Percentiles rank a stretch among this genome's conserved stretches.
Conservation (phyloP, 139 green algal species). For the Eudorina sp. region DNA sequence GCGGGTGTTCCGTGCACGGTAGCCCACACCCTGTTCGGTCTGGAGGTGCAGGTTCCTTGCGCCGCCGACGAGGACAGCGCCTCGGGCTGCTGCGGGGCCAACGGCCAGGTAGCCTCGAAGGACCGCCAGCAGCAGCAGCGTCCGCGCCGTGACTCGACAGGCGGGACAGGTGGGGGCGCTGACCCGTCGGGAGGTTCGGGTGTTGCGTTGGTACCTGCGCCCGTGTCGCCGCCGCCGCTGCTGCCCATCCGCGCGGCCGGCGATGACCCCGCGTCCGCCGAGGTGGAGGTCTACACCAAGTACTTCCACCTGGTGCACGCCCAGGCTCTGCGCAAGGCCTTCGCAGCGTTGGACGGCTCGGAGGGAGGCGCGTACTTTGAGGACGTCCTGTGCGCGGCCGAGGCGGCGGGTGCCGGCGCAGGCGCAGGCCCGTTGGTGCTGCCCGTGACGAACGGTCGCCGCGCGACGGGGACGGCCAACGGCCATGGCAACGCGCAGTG, state of each 20-base stretch:
- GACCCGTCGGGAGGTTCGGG: too few species aligned
- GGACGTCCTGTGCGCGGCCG: conserved; percentile 69
- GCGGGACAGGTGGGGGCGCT: too few species aligned
- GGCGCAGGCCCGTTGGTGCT: neutral
- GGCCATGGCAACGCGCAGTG: neutral
- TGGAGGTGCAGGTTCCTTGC: conserved; percentile 72
- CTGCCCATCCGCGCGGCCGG: neutral
- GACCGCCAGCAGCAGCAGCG: conserved; percentile 3
- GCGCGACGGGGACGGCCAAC: neutral
- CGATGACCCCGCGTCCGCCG: conserved; percentile 24
- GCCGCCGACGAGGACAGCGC: conserved; percentile 35
- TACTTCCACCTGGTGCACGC: conserved; percentile 82
- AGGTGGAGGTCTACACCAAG: conserved; percentile 81
- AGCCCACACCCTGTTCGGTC: conserved; percentile 77
- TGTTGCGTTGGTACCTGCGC: too few species aligned
- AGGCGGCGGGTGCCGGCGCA: conserved; percentile 32
- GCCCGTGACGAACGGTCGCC: neutral
- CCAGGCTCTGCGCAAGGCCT: conserved; percentile 62
- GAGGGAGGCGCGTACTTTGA: conserved; percentile 63
- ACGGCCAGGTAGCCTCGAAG: neutral
- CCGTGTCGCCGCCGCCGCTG: neutral
- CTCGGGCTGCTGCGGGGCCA: conserved; percentile 29
- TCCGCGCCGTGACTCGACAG: neutral
- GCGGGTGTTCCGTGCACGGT: conserved; percentile 40
- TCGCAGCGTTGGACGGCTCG: conserved; percentile 44